A percentile compares a stretch with the other conserved stretches of the same genome.
These are phyloP conservation scores for Chaetomium sp. DNA, from an alignment of 2,329 filamentous ascomycete genomes.

Conservation along the genomic window DNA sequence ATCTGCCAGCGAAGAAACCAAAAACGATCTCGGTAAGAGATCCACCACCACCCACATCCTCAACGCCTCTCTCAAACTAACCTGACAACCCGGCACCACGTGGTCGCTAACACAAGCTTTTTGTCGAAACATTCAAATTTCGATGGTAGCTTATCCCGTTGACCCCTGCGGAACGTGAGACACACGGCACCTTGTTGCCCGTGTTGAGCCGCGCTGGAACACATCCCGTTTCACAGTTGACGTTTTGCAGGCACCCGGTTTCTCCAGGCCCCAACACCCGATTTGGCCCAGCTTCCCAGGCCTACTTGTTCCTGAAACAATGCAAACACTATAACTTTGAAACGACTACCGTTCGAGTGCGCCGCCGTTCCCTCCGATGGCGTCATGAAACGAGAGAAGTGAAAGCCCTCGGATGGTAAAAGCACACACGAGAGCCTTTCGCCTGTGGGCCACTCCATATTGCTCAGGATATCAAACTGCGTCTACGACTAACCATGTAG, in stretches of 20 bases:
- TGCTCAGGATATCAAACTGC: too few relatives aligned
- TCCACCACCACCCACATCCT: neutral
- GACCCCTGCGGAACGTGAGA: neutral
- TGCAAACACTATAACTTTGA: neutral
- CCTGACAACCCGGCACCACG: neutral
- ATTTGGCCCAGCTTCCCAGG: neutral
- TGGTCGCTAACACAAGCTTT: neutral
- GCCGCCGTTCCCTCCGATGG: neutral
- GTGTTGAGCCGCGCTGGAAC: conserved; percentile 5
- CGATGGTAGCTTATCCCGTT: neutral
- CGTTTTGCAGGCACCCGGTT: neutral
- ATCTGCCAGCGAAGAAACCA: too few relatives aligned
- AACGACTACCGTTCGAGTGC: neutral
- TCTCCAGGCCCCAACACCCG: neutral
- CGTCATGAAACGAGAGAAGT: too few relatives aligned
- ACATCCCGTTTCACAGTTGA: conserved; percentile 8
- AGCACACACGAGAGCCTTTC: too few relatives aligned
- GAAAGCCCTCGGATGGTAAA: too few relatives aligned
- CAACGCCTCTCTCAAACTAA: too few relatives aligned
- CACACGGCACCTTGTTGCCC: neutral
- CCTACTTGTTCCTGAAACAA: neutral
- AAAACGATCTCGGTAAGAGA: neutral
- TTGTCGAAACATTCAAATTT: neutral
- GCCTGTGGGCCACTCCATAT: too few relatives aligned
- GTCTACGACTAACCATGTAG: too few relatives aligned